Percentiles rank a stretch among this genome's conserved stretches.
These are phyloP conservation scores for Plasmodium vivax DNA, from an alignment of 169 alveolate genomes.

Conservation along the genomic window DNA sequence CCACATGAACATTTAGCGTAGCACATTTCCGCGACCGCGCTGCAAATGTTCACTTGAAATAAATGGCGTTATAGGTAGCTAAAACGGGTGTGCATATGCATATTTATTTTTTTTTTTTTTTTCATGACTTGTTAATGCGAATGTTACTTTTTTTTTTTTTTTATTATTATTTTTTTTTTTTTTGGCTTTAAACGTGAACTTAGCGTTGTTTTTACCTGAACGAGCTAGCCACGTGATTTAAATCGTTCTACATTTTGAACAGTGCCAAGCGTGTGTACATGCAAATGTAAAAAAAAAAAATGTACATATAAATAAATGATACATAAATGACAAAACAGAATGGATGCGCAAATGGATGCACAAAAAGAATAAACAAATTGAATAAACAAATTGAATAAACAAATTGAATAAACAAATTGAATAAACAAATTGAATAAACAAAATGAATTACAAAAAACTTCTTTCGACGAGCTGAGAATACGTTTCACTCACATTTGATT, in stretches of 20 bases:
- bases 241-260: background rate
- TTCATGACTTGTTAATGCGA: too few relatives aligned
- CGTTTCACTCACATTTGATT: slow-evolving; percentile 2
- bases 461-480: background rate
- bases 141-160: slow-evolving; percentile 7
- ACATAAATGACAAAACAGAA: slow-evolving; percentile 3
- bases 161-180: slow-evolving; percentile 10
- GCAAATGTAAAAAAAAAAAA: background rate
- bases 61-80: slow-evolving; percentile 11
- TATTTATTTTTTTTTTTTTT: slow-evolving; percentile 29
- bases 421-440: background rate
- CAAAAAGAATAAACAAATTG: too few relatives aligned
- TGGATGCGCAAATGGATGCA: too few relatives aligned
- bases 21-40: background rate
- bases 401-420: background rate
- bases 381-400: background rate
- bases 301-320: background rate
- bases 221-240: slow-evolving; percentile 12
- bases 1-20: slow-evolving; percentile 4
- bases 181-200: slow-evolving; percentile 7
- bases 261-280: background rate
- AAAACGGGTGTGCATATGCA: slow-evolving; percentile 9
- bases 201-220: slow-evolving; percentile 1
- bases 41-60: background rate
- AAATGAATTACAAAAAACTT: background rate